Base-by-base conservation (phyloP, 805 yeast genomes). In the Cyberlindnera veronae region DNA sequence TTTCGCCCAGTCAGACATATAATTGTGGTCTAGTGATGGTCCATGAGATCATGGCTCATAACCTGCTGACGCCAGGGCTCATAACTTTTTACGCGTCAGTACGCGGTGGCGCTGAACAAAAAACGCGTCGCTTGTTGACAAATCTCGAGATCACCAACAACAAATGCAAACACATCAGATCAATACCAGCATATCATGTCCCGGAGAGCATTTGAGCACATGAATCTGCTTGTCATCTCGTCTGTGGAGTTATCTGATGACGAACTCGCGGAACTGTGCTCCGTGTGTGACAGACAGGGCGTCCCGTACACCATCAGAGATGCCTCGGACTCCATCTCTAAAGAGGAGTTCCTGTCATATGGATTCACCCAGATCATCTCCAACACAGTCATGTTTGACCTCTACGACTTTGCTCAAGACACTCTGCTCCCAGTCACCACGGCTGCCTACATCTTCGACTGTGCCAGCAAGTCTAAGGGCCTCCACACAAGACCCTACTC, bases 381-480 rank as follows among this genome's bases (percentile, higher is more conserved):
- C 15, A 61, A 65, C 30, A 62, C 74, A 5, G 61, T 68, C 15
- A 68, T 75, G 19, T 84, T 84, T 47, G 69, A 71, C 3, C 33
- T 50, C 3, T 53, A 53, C 29, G 14, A 29, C 1, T 61, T 64
- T 23, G 72, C 83, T 5, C 66, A 64, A 26, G 66, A 66, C 13
- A 63, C 72, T 27, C 70, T 84, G 77, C 68, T 83, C 12, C 88
- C 93, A 0, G 72, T 84, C 1, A 82, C 85, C 13, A 71, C 74
- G 0, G 69, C 79, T 0, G 57, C 66, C 5, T 87, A 93, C 88
- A 66, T 84, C 2, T 48, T 58, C 21, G 77, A 73, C 28, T 73
- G 81, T 3, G 53, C 71, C 0, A 53, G 53, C 8, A 57, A 57
- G 20, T 62, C 64, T 0, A 68, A 72, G 39, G 28, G 28, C 6